phyloP scores from a whole-genome alignment of 176 grass and related monocot genomes.

The Sorghum bicolor region Sorghum_bicolor_NCBIv3 NC_012875.2:46725001-46725500 shows the following conservation, averaged over 20 bases:
- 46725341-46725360: not conserved
- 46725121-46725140: not conserved
- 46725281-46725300: not conserved
- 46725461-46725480: not conserved
- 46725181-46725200: not conserved
- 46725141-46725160: not conserved
- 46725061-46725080: conserved; percentile 74
- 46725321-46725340: not conserved
- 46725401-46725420: not conserved
- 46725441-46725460: not conserved
- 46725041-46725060: conserved; percentile 61
- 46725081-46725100: conserved; percentile 27
- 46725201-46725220: not conserved
- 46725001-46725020: conserved; percentile 85
- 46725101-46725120: not conserved
- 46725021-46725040: conserved; percentile 97
- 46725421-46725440: not conserved
- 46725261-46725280: not conserved
- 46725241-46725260: not conserved
- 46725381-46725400: not conserved
- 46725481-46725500: not conserved
- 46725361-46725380: not conserved
- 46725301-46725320: not conserved
- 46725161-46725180: not conserved
- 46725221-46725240: not conserved